phyloP scores from a whole-genome alignment of 345 rosid species.

The Melaleuca alternifolia region DNA sequence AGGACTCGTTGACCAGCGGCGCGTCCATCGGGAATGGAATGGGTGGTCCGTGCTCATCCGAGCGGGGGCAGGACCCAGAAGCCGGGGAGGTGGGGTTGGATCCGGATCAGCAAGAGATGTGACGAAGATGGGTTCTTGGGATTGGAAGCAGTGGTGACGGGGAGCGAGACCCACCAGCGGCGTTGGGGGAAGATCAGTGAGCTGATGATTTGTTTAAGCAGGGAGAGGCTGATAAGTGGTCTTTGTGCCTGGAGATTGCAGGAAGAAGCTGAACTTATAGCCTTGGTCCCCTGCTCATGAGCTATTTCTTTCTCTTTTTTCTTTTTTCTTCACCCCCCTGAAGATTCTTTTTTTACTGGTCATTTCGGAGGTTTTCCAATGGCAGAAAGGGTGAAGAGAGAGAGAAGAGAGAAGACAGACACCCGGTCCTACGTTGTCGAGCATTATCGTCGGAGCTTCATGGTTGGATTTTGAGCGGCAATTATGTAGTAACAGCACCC shows the following conservation, averaged over 20 bases:
- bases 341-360: no score
- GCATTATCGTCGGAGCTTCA: no score
- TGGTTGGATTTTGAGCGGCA: no score
- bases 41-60: neutral
- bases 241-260: neutral
- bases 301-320: neutral
- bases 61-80: neutral
- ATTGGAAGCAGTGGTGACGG: neutral
- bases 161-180: neutral
- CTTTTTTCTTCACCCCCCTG: neutral
- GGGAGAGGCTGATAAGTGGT: neutral
- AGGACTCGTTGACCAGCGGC: constrained; percentile 61
- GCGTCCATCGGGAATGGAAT: constrained; percentile 46
- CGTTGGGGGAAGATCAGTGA: neutral
- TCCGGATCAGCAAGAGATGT: neutral
- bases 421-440: no score
- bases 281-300: neutral
- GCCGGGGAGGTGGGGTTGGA: neutral
- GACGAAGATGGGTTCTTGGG: neutral
- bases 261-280: neutral
- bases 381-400: no score
- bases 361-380: no score
- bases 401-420: no score
- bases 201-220: neutral
- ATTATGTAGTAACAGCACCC: no score